These are phyloP conservation scores for Rhytidiadelphus loreus DNA, from an alignment of 225 moss, liverwort and hornwort genomes.

Conservation along the genomic window DNA sequence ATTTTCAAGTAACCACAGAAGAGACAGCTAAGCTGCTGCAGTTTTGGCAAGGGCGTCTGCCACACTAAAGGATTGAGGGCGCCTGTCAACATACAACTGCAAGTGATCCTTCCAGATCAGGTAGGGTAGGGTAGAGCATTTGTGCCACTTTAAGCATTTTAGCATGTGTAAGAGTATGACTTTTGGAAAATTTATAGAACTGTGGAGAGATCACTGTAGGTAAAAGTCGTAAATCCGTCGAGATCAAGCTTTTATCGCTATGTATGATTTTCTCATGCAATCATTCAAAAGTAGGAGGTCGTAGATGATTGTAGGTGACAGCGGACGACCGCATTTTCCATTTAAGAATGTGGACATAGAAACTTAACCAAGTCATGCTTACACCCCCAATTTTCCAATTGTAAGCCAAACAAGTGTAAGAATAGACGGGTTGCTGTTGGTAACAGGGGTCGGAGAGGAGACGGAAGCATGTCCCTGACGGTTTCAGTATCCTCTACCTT, in stretches of 20 bases:
- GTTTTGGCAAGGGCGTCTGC: background rate
- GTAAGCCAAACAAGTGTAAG: background rate
- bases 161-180: background rate
- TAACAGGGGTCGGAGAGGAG: background rate
- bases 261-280: background rate
- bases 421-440: background rate
- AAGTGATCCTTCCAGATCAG: background rate
- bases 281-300: background rate
- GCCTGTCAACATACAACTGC: background rate
- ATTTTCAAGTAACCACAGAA: conserved; percentile 57
- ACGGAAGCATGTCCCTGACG: background rate
- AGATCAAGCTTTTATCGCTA: background rate
- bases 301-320: background rate
- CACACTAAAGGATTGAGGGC: background rate
- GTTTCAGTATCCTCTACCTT: background rate
- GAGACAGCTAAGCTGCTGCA: background rate
- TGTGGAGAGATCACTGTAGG: background rate
- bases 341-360: background rate
- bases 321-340: background rate
- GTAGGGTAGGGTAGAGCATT: background rate
- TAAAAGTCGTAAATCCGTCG: background rate
- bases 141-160: background rate
- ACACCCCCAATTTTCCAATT: background rate
- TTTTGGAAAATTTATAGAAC: background rate
- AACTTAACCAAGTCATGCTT: background rate